Evolutionary conservation across 169 alveolate genomes (phyloP).

Genomic region (Plasmodium coatneyi): DNA sequence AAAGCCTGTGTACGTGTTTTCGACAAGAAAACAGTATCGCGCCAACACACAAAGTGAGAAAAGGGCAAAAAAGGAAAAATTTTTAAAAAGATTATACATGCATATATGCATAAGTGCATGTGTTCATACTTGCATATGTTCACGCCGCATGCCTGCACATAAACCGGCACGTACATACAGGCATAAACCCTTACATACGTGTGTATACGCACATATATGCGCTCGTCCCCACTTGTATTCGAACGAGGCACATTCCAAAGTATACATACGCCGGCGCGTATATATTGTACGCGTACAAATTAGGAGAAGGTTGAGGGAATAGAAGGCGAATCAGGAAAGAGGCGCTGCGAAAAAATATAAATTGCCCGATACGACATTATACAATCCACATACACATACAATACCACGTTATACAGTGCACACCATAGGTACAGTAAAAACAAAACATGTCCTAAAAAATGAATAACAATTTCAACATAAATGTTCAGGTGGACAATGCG

Average conservation of each 20-base stretch:
- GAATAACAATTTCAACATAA: conserved; percentile 69
- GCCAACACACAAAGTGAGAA: background rate
- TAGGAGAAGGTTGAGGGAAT: background rate
- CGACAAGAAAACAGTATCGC: background rate
- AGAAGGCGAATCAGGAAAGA: conserved; percentile 1
- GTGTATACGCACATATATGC: conserved; percentile 1
- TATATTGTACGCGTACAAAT: background rate
- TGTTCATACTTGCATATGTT: background rate
- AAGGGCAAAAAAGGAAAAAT: background rate
- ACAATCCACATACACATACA: background rate
- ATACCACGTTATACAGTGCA: background rate
- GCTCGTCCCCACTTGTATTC: background rate
- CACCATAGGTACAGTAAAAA: background rate
- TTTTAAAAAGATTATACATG: background rate
- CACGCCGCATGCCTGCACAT: background rate
- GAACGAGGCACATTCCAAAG: background rate
- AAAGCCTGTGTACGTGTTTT: background rate
- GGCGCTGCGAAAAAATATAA: background rate
- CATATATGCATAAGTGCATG: background rate
- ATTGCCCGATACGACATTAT: background rate
- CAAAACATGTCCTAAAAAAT: conserved; percentile 56
- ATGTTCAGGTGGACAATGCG: conserved; percentile 74
- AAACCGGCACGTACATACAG: background rate
- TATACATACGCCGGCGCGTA: background rate
- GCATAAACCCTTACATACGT: conserved; percentile 1